phyloP scores from a whole-genome alignment of 2,329 filamentous ascomycete genomes.

The Colletotrichum chrysophilum region DNA sequence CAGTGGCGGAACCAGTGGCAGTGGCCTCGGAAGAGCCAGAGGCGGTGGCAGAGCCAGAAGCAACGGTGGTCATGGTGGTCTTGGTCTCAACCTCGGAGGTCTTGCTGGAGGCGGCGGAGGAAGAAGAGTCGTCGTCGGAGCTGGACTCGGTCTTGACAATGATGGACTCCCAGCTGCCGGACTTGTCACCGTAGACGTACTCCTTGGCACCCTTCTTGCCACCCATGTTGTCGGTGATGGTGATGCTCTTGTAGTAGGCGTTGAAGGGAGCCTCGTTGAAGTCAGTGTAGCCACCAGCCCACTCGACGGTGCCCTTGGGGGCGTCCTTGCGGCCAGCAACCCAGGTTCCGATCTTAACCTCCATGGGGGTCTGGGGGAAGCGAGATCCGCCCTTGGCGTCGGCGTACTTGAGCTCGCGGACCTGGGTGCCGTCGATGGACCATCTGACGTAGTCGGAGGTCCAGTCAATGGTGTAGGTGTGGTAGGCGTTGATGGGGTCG shows the following conservation, averaged over 20 bases:
- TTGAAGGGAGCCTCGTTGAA: conserved; percentile 57
- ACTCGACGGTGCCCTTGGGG: conserved; percentile 71
- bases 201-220: conserved; percentile 50
- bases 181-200: conserved; percentile 57
- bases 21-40: background rate
- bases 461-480: conserved; percentile 76
- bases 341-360: conserved; percentile 74
- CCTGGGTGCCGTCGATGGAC: conserved; percentile 64
- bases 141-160: conserved; percentile 38
- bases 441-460: conserved; percentile 67
- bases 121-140: conserved; percentile 17
- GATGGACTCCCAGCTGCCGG: conserved; percentile 58
- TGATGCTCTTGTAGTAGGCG: conserved; percentile 62
- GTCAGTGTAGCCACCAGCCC: conserved; percentile 66
- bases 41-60: conserved; percentile 6
- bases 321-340: conserved; percentile 64
- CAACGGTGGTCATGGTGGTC: conserved; percentile 18
- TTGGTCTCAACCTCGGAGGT: conserved; percentile 21
- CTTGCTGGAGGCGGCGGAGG: conserved; percentile 18
- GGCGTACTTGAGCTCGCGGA: conserved; percentile 69
- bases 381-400: conserved; percentile 63
- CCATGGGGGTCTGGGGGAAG: conserved; percentile 78
- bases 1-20: background rate
- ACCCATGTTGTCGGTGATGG: conserved; percentile 60
- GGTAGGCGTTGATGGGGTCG: conserved; percentile 58